Percentiles rank a stretch among this genome's conserved stretches.
Conservation (phyloP, 2,329 filamentous ascomycete species). For the Aschersonia sp. region DNA sequence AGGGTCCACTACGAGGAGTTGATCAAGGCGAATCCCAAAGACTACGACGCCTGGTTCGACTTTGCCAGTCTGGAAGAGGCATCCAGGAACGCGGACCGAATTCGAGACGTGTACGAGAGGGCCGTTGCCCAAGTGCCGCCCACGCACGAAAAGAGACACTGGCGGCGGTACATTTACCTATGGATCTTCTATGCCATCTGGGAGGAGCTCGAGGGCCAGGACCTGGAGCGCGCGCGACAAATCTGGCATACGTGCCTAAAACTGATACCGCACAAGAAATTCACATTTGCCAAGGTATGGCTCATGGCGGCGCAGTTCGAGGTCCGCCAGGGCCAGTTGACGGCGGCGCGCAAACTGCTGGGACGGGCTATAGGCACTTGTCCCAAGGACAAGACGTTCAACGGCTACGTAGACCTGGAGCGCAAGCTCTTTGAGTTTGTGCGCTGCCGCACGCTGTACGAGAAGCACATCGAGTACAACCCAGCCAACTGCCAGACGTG, state of each 20-base stretch:
- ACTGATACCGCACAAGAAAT: conserved; percentile 86
- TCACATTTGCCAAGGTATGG: conserved; percentile 97
- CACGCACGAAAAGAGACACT: conserved; percentile 91
- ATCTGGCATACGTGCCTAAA: conserved; percentile 83
- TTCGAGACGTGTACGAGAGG: conserved; percentile 87
- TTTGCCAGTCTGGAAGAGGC: conserved; percentile 83
- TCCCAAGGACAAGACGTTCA: conserved; percentile 91
- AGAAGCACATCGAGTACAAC: conserved; percentile 91
- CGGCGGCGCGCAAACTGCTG: conserved; percentile 71
- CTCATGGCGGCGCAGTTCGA: conserved; percentile 88
- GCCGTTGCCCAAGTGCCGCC: conserved; percentile 93
- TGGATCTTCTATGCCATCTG: conserved; percentile 97
- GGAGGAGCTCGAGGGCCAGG: conserved; percentile 78
- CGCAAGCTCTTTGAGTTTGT: conserved; percentile 89
- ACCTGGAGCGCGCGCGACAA: conserved; percentile 65
- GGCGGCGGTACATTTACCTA: conserved; percentile 92
- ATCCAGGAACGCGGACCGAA: conserved; percentile 65
- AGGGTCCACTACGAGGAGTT: conserved; percentile 89
- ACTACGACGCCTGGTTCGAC: conserved; percentile 97
- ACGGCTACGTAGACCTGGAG: conserved; percentile 85
- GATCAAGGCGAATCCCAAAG: conserved; percentile 84
- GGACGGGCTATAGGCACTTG: conserved; percentile 87
- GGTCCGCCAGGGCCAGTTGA: conserved; percentile 70
- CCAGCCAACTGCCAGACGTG: conserved; percentile 81
- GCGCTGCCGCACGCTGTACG: conserved; percentile 79